These are phyloP conservation scores for Phytophthora pistaciae DNA, from an alignment of 352 stramenopile species.

Conservation along the genomic window DNA sequence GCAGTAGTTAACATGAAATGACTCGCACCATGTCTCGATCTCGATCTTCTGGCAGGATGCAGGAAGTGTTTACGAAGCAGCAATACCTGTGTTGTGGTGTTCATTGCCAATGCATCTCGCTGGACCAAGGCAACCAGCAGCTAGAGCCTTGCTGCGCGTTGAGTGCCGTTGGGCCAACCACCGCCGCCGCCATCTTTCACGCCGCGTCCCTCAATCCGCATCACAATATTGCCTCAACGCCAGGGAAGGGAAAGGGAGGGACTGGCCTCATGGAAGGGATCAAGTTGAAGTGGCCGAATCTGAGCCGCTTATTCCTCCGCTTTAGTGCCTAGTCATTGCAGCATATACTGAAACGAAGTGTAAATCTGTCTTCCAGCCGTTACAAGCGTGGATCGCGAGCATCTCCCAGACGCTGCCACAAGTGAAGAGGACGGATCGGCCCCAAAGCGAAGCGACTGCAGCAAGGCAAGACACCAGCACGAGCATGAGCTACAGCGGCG, in stretches of 20 bases:
- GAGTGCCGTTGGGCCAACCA: too few relatives aligned
- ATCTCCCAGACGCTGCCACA: not conserved
- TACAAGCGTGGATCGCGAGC: conserved; percentile 7
- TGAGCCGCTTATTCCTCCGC: not conserved
- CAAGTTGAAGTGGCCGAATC: conserved; percentile 6
- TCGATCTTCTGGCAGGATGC: not conserved
- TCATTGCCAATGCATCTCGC: too few relatives aligned
- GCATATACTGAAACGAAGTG: not conserved
- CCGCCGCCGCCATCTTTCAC: too few relatives aligned
- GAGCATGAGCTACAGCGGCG: conserved; percentile 31
- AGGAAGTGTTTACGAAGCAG: not conserved
- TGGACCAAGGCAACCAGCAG: too few relatives aligned
- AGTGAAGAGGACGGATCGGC: not conserved
- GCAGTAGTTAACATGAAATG: not conserved
- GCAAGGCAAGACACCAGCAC: not conserved
- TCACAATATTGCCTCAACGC: too few relatives aligned
- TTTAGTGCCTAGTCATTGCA: conserved; percentile 6
- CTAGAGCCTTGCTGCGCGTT: too few relatives aligned
- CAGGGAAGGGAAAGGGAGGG: too few relatives aligned
- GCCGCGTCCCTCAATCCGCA: not conserved
- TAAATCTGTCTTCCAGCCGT: not conserved
- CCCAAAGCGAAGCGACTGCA: not conserved
- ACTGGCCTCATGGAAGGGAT: not conserved
- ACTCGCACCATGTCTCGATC: not conserved
- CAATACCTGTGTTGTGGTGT: too few relatives aligned